These are phyloP conservation scores for Neurospora hispaniola DNA, from an alignment of 495 filamentous ascomycete species.

Conservation along the genomic window DNA sequence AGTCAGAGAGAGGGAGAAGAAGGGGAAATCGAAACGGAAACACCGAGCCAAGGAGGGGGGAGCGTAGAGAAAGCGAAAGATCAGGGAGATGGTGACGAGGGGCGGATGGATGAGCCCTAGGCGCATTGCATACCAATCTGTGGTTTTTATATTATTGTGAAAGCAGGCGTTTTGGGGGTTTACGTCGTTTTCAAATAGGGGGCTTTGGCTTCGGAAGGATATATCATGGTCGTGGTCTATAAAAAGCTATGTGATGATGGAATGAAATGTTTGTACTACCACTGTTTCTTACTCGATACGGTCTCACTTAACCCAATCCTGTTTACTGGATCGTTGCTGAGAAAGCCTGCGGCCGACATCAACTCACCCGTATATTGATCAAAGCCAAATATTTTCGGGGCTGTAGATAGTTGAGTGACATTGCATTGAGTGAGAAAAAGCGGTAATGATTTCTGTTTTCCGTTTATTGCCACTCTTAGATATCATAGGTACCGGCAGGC, in stretches of 20 bases:
- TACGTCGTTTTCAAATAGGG: neutral
- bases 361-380: too few relatives aligned
- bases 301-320: too few relatives aligned
- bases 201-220: neutral
- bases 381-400: too few relatives aligned
- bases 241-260: neutral
- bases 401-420: too few relatives aligned
- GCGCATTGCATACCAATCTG: too few relatives aligned
- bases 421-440: too few relatives aligned
- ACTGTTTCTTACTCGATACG: too few relatives aligned
- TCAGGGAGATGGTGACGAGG: neutral
- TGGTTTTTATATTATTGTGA: neutral
- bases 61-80: neutral
- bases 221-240: neutral
- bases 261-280: neutral
- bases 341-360: too few relatives aligned
- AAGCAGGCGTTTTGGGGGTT: neutral
- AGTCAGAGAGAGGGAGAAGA: neutral
- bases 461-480: neutral
- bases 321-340: too few relatives aligned
- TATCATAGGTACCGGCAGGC: neutral
- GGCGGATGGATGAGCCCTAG: neutral
- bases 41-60: neutral
- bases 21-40: neutral
- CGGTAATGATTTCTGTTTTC: neutral